A percentile compares a stretch with the other conserved stretches of the same genome.
Evolutionary conservation across 1,139 yeast species (phyloP).

Genomic region (Pichia sp.): DNA sequence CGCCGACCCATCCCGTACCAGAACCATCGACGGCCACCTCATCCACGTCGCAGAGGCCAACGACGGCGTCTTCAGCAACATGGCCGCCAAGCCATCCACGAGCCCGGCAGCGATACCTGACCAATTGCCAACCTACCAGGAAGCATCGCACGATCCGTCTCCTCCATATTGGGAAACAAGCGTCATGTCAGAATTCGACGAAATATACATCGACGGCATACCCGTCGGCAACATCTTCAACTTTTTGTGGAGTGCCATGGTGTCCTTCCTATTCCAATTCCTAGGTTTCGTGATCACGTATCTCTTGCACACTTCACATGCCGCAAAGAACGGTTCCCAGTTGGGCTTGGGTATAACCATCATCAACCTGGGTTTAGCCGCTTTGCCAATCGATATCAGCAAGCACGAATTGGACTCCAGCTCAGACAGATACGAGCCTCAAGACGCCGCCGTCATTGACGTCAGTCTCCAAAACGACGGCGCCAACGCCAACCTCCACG

Average conservation of each 20-base stretch:
- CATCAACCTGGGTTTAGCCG: conserved; percentile 69
- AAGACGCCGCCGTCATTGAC: conserved; percentile 55
- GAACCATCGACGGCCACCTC: conserved; percentile 16
- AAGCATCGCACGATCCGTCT: conserved; percentile 91
- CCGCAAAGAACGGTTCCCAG: conserved; percentile 94
- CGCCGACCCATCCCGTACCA: conserved; percentile 15
- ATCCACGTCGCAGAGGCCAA: conserved; percentile 43
- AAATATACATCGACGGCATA: conserved; percentile 89
- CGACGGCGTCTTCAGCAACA: conserved; percentile 92
- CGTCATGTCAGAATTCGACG: conserved; percentile 84
- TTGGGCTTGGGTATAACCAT: conserved; percentile 91
- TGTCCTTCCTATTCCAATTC: conserved; percentile 87
- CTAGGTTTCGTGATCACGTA: conserved; percentile 92
- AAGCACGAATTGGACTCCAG: conserved; percentile 27
- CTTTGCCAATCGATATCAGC: conserved; percentile 50
- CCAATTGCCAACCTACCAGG: conserved; percentile 88
- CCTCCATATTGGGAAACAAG: conserved; percentile 98
- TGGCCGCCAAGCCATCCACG: conserved; percentile 67
- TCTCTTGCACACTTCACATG: conserved; percentile 92
- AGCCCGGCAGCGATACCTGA: conserved; percentile 42
- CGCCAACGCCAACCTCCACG: conserved; percentile 34
- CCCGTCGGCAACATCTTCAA: conserved; percentile 95
- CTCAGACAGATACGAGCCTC: conserved; percentile 45
- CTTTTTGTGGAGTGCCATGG: conserved; percentile 86
- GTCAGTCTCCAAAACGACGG: conserved; percentile 29